Percentiles rank a stretch among this genome's conserved stretches.
These are phyloP conservation scores for Syzygium grande DNA, from an alignment of 345 rosid genomes.

Conservation along the genomic window DNA sequence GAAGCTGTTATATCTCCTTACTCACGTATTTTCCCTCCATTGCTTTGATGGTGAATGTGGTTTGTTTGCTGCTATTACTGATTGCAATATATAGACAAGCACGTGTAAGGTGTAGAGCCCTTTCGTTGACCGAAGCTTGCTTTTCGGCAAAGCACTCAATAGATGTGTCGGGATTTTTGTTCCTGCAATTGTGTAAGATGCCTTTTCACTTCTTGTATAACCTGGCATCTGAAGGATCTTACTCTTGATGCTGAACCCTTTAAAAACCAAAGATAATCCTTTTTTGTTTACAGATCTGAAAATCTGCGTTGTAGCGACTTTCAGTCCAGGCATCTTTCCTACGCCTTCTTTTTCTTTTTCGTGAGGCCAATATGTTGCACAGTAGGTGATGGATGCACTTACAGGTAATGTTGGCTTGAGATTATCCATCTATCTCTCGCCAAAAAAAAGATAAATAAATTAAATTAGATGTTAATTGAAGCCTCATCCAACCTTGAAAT, in stretches of 20 bases:
- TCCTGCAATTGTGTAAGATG: not conserved
- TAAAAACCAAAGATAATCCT: too few species aligned
- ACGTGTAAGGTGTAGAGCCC: not conserved
- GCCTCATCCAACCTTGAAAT: not conserved
- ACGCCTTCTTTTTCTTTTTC: not conserved
- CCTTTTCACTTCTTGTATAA: not conserved
- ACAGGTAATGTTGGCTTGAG: not conserved
- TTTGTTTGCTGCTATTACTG: not conserved
- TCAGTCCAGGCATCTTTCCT: not conserved
- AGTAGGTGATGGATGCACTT: not conserved
- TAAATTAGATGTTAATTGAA: not conserved
- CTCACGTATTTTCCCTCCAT: constrained; percentile 50
- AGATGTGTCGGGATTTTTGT: not conserved
- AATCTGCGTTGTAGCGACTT: not conserved
- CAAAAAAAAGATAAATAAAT: not conserved
- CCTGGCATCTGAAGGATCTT: not conserved
- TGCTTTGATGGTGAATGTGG: constrained; percentile 2
- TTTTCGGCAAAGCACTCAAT: not conserved
- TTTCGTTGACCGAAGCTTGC: not conserved
- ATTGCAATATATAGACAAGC: not conserved
- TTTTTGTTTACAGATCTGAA: not conserved
- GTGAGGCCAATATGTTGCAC: not conserved
- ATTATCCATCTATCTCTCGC: not conserved
- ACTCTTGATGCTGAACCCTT: not conserved
- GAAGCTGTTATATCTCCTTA: constrained; percentile 38